These are phyloP conservation scores for Talaromyces thailandensis DNA, from an alignment of 495 filamentous ascomycete genomes.

Conservation along the genomic window DNA sequence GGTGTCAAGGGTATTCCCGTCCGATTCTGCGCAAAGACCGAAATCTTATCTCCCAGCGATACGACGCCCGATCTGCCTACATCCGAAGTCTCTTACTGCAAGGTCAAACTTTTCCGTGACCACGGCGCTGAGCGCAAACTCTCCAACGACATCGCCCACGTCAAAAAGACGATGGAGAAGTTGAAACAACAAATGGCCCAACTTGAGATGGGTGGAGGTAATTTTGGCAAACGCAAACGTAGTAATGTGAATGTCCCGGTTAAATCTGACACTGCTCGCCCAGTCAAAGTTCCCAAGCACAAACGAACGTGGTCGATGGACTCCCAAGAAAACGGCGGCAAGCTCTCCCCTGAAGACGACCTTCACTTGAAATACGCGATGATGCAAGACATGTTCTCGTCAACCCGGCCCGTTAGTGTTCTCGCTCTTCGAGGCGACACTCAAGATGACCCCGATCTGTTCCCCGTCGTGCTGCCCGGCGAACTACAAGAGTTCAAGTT, in stretches of 20 bases:
- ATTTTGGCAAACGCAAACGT: slow-evolving; percentile 82
- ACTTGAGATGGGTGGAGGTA: slow-evolving; percentile 79
- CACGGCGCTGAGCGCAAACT: slow-evolving; percentile 94
- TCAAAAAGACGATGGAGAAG: slow-evolving; percentile 92
- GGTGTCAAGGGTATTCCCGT: slow-evolving; percentile 96
- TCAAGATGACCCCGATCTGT: slow-evolving; percentile 79
- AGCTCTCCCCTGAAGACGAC: slow-evolving; percentile 74
- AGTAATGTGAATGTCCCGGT: slow-evolving; percentile 41
- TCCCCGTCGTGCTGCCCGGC: slow-evolving; percentile 68
- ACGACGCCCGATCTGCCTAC: slow-evolving; percentile 33
- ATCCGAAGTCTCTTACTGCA: slow-evolving; percentile 81
- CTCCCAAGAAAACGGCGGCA: slow-evolving; percentile 65
- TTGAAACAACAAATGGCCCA: slow-evolving; percentile 84
- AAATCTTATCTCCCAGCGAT: slow-evolving; percentile 36
- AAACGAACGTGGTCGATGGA: slow-evolving; percentile 94
- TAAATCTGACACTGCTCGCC: slow-evolving; percentile 37
- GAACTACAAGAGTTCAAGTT: slow-evolving; percentile 54
- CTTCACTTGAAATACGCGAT: slow-evolving; percentile 73
- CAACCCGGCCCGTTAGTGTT: slow-evolving; percentile 75
- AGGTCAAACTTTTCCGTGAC: slow-evolving; percentile 93
- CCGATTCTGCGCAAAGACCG: slow-evolving; percentile 83
- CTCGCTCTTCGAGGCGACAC: slow-evolving; percentile 78
- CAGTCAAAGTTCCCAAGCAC: slow-evolving; percentile 77
- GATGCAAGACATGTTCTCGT: slow-evolving; percentile 94
- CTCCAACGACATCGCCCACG: slow-evolving; percentile 84